Base-by-base conservation (phyloP, 1,284 basidiomycete genomes). In the Agaricales sp. region DNA sequence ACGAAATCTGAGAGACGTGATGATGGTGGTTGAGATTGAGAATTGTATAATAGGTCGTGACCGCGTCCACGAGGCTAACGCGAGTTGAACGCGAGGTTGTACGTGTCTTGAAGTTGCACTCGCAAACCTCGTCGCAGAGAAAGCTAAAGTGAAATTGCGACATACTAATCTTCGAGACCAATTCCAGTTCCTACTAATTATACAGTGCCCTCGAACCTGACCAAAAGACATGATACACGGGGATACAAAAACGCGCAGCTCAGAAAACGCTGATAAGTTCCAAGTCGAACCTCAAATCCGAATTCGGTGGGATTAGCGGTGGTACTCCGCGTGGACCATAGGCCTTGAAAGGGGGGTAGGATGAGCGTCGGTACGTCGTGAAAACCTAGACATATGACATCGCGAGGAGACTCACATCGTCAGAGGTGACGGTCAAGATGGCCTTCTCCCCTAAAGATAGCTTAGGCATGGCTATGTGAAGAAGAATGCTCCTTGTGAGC, bases 381-480 rank as follows among this genome's bases (percentile, higher is more conserved):
- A 18, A 20, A 16, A 20, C 18, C 18, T 11, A 14, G 25, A 41
- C 13, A 23, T 49, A 30, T 12, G 23, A 20, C 39, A 51, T 20
- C 20, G 45, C 3, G n/a, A 30, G 37, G 26, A 23, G 16, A 72
- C 80, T 58, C 61, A 88, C 85, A 61, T 68, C 86, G 63, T 88
- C 83, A 13, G 85, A 69, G 35, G 80, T 74, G 43, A 74, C 77
- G 14, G 69, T 85, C 47, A 93, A 66, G 46, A 66, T 61, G 38
- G 90, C 91, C 67, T 86, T 91, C 66, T 87, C 64, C 54, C 87
- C 87, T 37, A 90, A 43, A 20, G 88, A 90, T 55, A 92, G 66
- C 68, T 87, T 74, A 14, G 74, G 77, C 24, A 92, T 84, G 51
- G 81, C 85, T 88, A 18, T 11, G 8, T 16, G 57, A 60, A 58